Percentiles rank a stretch among this genome's conserved stretches.
Conservation (phyloP, 148 eudicot species). For the Fagopyrum tataricum region DNA sequence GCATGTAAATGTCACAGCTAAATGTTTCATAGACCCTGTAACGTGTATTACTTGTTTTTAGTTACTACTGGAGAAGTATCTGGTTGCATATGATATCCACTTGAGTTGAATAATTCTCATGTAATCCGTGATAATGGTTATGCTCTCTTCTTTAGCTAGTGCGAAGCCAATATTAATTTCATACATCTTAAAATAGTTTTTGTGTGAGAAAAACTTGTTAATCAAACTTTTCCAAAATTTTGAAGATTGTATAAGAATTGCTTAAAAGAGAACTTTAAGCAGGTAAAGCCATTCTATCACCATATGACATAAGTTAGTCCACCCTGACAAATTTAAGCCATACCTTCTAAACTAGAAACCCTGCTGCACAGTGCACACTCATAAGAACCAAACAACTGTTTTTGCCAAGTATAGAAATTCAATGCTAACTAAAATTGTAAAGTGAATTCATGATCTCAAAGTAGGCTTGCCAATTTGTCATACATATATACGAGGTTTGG, state of each 20-base stretch:
- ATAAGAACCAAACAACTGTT: background rate
- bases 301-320: background rate
- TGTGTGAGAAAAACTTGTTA: background rate
- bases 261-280: background rate
- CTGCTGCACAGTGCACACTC: background rate
- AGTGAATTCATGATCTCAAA: background rate
- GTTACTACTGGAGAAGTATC: background rate
- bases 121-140: background rate
- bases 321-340: background rate
- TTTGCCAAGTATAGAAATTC: background rate
- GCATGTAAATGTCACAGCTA: background rate
- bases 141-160: background rate
- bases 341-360: background rate
- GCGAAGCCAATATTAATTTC: background rate
- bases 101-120: background rate
- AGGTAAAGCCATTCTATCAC: background rate
- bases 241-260: background rate
- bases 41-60: background rate
- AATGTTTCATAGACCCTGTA: background rate
- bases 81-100: background rate
- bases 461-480: background rate
- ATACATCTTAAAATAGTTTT: background rate
- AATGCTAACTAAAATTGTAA: background rate
- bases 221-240: background rate
- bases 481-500: background rate